phyloP scores from a whole-genome alignment of 1,284 basidiomycete species.

The Puccinia polysora region DNA sequence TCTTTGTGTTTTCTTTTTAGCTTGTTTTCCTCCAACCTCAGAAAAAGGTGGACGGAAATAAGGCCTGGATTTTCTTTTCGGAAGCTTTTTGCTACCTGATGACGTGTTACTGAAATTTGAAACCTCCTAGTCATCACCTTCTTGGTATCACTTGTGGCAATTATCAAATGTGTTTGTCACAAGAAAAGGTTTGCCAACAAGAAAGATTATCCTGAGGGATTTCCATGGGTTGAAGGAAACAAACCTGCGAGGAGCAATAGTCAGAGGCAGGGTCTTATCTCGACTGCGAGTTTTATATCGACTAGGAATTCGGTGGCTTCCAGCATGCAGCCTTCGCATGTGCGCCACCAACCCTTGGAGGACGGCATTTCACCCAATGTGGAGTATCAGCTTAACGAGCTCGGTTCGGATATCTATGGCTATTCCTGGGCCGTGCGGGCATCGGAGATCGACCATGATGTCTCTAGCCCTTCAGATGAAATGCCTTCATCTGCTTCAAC shows the following conservation, averaged over 20 bases:
- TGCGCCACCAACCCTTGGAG: background rate
- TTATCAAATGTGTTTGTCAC: constrained; percentile 35
- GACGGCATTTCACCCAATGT: background rate
- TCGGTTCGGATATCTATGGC: background rate
- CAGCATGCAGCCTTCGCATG: background rate
- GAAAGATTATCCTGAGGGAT: constrained; percentile 39
- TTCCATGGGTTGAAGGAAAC: constrained; percentile 20
- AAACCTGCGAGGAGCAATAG: background rate
- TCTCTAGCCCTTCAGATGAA: background rate
- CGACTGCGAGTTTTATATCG: background rate
- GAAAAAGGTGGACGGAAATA: no score
- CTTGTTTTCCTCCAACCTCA: no score
- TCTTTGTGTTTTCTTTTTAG: no score
- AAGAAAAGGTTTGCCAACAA: constrained; percentile 30
- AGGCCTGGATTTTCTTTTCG: no score
- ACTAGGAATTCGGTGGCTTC: constrained; percentile 1
- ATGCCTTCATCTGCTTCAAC: constrained; percentile 2
- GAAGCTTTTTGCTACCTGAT: no score
- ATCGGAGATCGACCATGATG: background rate
- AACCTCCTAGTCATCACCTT: background rate
- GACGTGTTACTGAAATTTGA: no score
- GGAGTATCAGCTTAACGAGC: constrained; percentile 22
- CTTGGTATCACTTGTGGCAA: constrained; percentile 12
- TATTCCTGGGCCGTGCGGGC: background rate
- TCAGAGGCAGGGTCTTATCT: background rate